These are phyloP conservation scores for Beauveria bassiana DNA, from an alignment of 2,329 filamentous ascomycete species.

Conservation along the genomic window DNA sequence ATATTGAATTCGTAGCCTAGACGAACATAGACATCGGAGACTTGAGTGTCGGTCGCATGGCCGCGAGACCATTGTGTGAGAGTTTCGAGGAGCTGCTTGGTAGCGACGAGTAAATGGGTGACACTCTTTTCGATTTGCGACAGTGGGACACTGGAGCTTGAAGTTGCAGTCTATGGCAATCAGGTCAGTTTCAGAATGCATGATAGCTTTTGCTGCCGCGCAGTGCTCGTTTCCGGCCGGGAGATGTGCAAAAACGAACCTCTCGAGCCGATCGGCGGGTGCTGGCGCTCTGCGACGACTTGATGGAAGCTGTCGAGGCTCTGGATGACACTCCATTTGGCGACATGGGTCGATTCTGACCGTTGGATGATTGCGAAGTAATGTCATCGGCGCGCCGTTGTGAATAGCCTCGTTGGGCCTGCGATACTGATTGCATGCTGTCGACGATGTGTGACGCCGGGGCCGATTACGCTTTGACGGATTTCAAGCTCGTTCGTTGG, in stretches of 20 bases:
- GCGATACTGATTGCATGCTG: slow-evolving; percentile 2
- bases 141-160: slow-evolving; percentile 63
- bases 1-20: slow-evolving; percentile 99
- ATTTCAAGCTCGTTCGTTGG: neutral
- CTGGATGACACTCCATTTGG: slow-evolving; percentile 6
- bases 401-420: slow-evolving; percentile 6
- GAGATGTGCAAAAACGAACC: neutral
- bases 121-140: slow-evolving; percentile 99
- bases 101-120: slow-evolving; percentile 92
- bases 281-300: slow-evolving; percentile 7
- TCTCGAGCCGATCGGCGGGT: slow-evolving; percentile 8
- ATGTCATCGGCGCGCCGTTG: slow-evolving; percentile 4
- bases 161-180: slow-evolving; percentile 25
- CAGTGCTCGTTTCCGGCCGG: neutral
- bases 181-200: slow-evolving; percentile 17
- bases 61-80: slow-evolving; percentile 95
- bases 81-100: slow-evolving; percentile 94
- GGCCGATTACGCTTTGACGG: neutral
- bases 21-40: slow-evolving; percentile 96
- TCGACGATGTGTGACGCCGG: neutral
- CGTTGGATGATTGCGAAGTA: neutral
- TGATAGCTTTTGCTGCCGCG: neutral
- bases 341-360: slow-evolving; percentile 5
- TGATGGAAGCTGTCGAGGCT: slow-evolving; percentile 7
- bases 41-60: slow-evolving; percentile 84